Evolutionary conservation across 495 filamentous ascomycete species (phyloP).

Genomic region (Podospora conica): DNA sequence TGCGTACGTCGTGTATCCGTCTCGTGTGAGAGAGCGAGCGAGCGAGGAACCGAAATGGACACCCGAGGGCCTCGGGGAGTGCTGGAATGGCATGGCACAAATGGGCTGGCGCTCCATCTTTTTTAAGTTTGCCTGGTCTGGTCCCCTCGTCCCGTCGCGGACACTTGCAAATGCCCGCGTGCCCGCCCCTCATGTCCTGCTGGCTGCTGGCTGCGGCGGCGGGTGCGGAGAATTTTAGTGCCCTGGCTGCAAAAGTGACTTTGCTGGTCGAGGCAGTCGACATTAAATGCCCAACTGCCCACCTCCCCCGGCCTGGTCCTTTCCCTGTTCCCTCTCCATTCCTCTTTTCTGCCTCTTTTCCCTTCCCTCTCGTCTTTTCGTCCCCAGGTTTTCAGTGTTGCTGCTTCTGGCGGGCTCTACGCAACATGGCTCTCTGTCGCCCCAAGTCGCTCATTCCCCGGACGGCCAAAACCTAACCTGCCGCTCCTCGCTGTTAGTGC

Average conservation of each 20-base stretch:
- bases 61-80: neutral
- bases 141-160: constrained; percentile 2
- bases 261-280: constrained; percentile 30
- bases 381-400: constrained; percentile 8
- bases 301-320: constrained; percentile 31
- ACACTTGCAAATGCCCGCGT: constrained; percentile 16
- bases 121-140: constrained; percentile 22
- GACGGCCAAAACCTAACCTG: constrained; percentile 3
- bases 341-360: constrained; percentile 15
- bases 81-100: neutral
- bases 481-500: constrained; percentile 19
- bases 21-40: neutral
- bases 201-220: constrained; percentile 9
- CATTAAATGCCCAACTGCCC: constrained; percentile 41
- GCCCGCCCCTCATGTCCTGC: constrained; percentile 17
- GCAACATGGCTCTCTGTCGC: constrained; percentile 6
- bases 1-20: neutral
- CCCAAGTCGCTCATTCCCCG: constrained; percentile 21
- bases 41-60: neutral
- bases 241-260: constrained; percentile 33
- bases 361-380: constrained; percentile 15
- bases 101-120: neutral
- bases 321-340: constrained; percentile 27
- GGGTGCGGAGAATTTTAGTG: constrained; percentile 33
- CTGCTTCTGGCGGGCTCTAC: constrained; percentile 15